A percentile compares a stretch with the other conserved stretches of the same genome.
phyloP scores from a whole-genome alignment of 106 monocot genomes.

The Gastrodia elata region DNA sequence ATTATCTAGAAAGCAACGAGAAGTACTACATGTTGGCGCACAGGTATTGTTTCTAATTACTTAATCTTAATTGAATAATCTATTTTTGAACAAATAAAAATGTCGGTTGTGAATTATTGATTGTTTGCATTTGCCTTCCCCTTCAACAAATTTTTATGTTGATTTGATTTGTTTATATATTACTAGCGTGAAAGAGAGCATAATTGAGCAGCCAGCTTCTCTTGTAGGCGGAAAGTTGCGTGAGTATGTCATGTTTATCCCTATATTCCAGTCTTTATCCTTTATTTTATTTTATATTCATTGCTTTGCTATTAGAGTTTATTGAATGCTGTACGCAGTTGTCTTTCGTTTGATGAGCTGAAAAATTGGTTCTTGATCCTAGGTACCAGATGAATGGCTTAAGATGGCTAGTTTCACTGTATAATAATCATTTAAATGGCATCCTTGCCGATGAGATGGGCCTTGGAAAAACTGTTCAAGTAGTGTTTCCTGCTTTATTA shows the following conservation, averaged over 20 bases:
- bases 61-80: neutral
- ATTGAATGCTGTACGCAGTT: neutral
- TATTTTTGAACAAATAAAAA: neutral
- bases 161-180: conserved; percentile 3
- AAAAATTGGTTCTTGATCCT: conserved; percentile 6
- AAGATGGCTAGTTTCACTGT: conserved; percentile 93
- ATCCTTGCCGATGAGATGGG: conserved; percentile 99
- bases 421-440: conserved; percentile 97
- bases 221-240: conserved; percentile 89
- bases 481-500: conserved; percentile 18
- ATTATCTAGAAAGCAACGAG: conserved; percentile 97
- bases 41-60: conserved; percentile 37
- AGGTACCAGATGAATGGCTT: conserved; percentile 99
- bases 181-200: conserved; percentile 85
- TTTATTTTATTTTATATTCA: neutral
- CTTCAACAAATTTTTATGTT: neutral
- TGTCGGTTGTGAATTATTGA: neutral
- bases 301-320: neutral
- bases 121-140: neutral
- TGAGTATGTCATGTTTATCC: conserved; percentile 49
- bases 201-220: conserved; percentile 69
- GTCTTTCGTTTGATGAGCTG: neutral
- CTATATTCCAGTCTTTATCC: neutral
- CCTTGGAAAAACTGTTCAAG: conserved; percentile 99
- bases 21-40: conserved; percentile 96